Conservation (phyloP, 257 asterid genomes). For the Agastache rugosa region DNA sequence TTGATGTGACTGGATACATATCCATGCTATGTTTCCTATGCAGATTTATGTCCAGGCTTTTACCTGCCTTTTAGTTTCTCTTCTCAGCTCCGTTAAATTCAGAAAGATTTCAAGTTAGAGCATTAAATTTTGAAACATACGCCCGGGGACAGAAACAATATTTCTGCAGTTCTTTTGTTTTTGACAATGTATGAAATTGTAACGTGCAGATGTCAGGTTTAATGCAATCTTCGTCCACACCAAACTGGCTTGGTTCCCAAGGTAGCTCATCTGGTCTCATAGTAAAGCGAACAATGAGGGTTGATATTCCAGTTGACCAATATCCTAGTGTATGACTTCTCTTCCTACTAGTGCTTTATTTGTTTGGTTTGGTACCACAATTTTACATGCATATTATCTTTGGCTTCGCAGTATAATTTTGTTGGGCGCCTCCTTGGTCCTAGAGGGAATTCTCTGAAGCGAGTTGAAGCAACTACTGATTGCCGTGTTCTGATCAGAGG, state of each 20-base stretch:
- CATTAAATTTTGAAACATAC: constrained; percentile 8
- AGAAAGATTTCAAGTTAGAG: constrained; percentile 10
- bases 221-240: constrained; percentile 77
- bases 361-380: constrained; percentile 19
- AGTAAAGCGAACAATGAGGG: constrained; percentile 87
- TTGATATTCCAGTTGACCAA: constrained; percentile 93
- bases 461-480: constrained; percentile 93
- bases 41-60: constrained; percentile 23
- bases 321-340: constrained; percentile 72
- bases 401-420: constrained; percentile 76
- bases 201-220: constrained; percentile 79
- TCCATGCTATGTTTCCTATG: constrained; percentile 23
- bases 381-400: constrained; percentile 29
- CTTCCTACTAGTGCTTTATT: constrained; percentile 29
- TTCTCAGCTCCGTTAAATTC: constrained; percentile 23
- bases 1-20: constrained; percentile 22
- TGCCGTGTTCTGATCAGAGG: constrained; percentile 98
- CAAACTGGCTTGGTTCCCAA: constrained; percentile 89
- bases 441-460: constrained; percentile 96
- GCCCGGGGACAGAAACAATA: constrained; percentile 22
- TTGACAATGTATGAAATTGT: constrained; percentile 47
- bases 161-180: constrained; percentile 25
- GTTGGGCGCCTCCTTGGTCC: constrained; percentile 99
- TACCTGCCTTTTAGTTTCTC: constrained; percentile 29
- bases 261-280: constrained; percentile 89